These are phyloP conservation scores for Starmera pachycereana DNA, from an alignment of 805 yeast species.

Conservation along the genomic window DNA sequence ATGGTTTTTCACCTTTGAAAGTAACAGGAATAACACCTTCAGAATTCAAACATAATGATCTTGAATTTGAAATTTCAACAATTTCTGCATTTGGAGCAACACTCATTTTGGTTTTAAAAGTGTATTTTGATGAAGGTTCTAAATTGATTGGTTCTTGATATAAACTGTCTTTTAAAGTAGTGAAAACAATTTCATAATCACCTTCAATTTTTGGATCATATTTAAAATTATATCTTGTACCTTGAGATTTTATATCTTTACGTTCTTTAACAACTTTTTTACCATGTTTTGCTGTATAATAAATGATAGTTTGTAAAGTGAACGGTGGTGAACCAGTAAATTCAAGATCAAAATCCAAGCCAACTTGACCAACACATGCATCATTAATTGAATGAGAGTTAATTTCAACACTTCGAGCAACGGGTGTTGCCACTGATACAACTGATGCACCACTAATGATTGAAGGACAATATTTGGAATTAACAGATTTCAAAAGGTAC, in stretches of 20 bases:
- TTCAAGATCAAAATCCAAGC: conserved; percentile 60
- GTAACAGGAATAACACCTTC: conserved; percentile 38
- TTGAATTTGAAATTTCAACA: conserved; percentile 5
- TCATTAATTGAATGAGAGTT: conserved; percentile 51
- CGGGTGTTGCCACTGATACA: conserved; percentile 46
- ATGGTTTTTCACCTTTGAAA: conserved; percentile 77
- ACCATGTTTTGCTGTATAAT: conserved; percentile 35
- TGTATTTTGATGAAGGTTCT: conserved; percentile 28
- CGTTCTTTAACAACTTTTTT: conserved; percentile 24
- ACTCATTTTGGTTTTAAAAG: conserved; percentile 62
- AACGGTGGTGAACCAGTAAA: conserved; percentile 80
- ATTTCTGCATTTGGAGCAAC: conserved; percentile 49
- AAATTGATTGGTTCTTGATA: conserved; percentile 34
- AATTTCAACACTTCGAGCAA: conserved; percentile 38
- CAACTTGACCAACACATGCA: conserved; percentile 87
- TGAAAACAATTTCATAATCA: conserved; percentile 63
- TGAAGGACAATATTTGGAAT: conserved; percentile 60
- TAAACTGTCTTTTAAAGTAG: conserved; percentile 52
- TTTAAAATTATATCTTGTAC: conserved; percentile 43
- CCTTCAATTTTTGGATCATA: conserved; percentile 81
- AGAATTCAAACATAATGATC: conserved; percentile 36
- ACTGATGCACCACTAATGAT: conserved; percentile 44
- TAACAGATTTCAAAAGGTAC: conserved; percentile 44
- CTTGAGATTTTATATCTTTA: conserved; percentile 26
- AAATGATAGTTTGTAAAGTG: conserved; percentile 46